phyloP scores from a whole-genome alignment of 2,329 filamentous ascomycete genomes.

The Neonectria neomacrospora region DNA sequence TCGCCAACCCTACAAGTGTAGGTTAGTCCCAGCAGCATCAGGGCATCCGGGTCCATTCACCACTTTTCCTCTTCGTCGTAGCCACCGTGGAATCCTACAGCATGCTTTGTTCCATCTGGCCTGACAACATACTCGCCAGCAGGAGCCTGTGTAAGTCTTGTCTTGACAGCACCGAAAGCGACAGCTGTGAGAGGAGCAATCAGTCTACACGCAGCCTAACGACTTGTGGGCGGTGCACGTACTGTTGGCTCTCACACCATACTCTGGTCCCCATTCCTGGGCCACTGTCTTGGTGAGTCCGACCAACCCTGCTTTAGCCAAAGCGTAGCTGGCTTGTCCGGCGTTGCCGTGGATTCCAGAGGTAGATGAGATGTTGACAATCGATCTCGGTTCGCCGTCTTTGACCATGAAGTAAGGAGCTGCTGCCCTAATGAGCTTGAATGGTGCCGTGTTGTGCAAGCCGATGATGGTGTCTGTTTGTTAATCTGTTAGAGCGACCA shows the following conservation, averaged over 20 bases:
- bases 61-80: constrained; percentile 31
- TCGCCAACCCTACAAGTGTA: constrained; percentile 14
- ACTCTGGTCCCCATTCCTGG: constrained; percentile 82
- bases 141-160: constrained; percentile 27
- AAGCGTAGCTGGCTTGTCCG: constrained; percentile 86
- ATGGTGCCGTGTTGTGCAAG: constrained; percentile 86
- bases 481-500: not conserved
- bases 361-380: constrained; percentile 87
- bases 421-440: constrained; percentile 82
- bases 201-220: not conserved
- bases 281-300: constrained; percentile 90
- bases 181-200: constrained; percentile 1
- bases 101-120: constrained; percentile 22
- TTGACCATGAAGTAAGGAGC: constrained; percentile 89
- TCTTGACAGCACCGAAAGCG: constrained; percentile 28
- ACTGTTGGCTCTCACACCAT: constrained; percentile 27
- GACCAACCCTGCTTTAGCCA: constrained; percentile 85
- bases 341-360: constrained; percentile 87
- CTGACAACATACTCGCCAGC: constrained; percentile 23
- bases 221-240: not conserved
- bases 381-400: constrained; percentile 79
- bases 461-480: constrained; percentile 86
- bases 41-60: not conserved
- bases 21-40: not conserved
- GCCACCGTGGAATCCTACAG: constrained; percentile 27